Conservation (phyloP, 2,329 filamentous ascomycete genomes). For the Fusarium multiceps region DNA sequence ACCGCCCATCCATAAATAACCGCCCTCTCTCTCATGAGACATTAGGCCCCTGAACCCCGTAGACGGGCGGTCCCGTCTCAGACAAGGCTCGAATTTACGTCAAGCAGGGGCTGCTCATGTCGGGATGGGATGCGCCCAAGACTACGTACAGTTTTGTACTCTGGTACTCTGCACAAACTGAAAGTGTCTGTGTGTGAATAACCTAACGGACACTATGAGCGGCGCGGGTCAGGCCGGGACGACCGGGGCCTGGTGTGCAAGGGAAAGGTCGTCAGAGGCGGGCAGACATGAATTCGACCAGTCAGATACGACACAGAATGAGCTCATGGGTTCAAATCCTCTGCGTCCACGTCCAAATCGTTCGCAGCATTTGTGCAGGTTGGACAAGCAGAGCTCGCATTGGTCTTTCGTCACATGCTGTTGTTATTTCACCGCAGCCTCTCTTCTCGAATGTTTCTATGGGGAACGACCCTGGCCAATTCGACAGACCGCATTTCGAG, state of each 20-base stretch:
- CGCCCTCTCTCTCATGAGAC: conserved; percentile 10
- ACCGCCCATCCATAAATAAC: conserved; percentile 13
- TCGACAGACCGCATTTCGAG: conserved; percentile 27
- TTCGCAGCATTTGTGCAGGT: conserved; percentile 25
- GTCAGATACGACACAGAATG: conserved; percentile 30
- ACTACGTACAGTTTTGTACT: conserved; percentile 6
- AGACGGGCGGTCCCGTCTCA: conserved; percentile 30
- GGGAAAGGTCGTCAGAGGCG: conserved; percentile 9
- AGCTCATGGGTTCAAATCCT: conserved; percentile 15
- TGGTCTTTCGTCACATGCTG: conserved; percentile 23
- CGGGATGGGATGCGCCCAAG: conserved; percentile 1
- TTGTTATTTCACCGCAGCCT: conserved; percentile 19
- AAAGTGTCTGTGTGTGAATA: conserved; percentile 16
- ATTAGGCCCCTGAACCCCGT: conserved; percentile 31
- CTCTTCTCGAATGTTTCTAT: conserved; percentile 38
- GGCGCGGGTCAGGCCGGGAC: conserved; percentile 28
- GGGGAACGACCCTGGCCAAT: conserved; percentile 14
- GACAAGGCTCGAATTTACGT: conserved; percentile 30
- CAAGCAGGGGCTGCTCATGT: conserved; percentile 18
- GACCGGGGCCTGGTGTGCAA: conserved; percentile 25
- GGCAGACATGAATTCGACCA: conserved; percentile 24
- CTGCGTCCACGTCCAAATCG: conserved; percentile 3
- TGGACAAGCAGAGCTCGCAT: conserved; percentile 25
- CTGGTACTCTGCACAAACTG: not conserved
- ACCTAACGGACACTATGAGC: conserved; percentile 29